Conservation (phyloP, 148 eudicot genomes). For the Linanthus parryae region DNA sequence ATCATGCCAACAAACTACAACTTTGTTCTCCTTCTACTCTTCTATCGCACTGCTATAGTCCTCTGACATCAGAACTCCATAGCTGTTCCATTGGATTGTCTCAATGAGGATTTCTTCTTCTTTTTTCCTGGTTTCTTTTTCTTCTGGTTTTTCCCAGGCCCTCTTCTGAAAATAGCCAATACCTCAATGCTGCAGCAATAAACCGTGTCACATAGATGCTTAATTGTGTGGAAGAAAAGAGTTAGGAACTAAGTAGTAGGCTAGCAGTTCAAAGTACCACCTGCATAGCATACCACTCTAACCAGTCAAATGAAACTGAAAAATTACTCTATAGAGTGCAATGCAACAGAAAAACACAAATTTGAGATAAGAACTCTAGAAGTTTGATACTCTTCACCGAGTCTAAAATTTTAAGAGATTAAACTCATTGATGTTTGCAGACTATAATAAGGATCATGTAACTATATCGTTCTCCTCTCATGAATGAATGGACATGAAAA, state of each 20-base stretch:
- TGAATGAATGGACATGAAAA: no score
- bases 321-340: no score
- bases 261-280: no score
- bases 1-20: background rate
- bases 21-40: constrained; percentile 1
- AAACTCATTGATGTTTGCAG: no score
- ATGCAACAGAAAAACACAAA: no score
- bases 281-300: no score
- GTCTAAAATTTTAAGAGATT: no score
- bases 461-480: no score
- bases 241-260: background rate
- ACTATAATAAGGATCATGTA: no score
- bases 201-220: background rate
- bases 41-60: background rate
- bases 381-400: no score
- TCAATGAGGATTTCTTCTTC: constrained; percentile 42
- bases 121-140: constrained; percentile 63
- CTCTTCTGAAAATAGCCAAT: constrained; percentile 84
- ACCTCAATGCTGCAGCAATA: constrained; percentile 81
- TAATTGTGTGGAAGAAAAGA: constrained; percentile 1
- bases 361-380: no score
- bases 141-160: constrained; percentile 33
- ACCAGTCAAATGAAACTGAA: no score
- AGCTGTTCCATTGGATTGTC: background rate
- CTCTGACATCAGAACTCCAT: constrained; percentile 3